These are phyloP conservation scores for Vaccinium darrowii DNA, from an alignment of 148 eudicot genomes.

Conservation along the genomic window DNA sequence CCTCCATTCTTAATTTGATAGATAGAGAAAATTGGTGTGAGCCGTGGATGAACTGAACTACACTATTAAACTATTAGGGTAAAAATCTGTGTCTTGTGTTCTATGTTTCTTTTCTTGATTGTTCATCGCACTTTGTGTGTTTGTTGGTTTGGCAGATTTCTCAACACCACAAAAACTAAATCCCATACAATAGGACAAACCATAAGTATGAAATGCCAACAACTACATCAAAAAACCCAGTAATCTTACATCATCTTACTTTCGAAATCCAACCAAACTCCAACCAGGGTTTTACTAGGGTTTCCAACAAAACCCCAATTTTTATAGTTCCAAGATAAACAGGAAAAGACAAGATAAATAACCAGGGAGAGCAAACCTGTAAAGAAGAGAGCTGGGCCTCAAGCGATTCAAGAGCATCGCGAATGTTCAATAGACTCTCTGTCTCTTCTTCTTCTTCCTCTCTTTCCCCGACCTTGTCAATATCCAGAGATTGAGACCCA, in stretches of 20 bases:
- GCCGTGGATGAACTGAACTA: neutral
- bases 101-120: neutral
- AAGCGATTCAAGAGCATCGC: slow-evolving; percentile 75
- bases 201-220: neutral
- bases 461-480: neutral
- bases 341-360: neutral
- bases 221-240: neutral
- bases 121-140: neutral
- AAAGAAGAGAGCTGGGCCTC: slow-evolving; percentile 75
- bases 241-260: neutral
- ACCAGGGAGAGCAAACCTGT: slow-evolving; percentile 44
- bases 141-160: neutral
- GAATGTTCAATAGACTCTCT: slow-evolving; percentile 63
- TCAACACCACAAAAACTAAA: neutral
- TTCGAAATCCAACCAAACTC: neutral
- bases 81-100: neutral
- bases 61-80: neutral
- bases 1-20: neutral
- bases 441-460: slow-evolving; percentile 7
- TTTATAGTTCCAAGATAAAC: neutral
- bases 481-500: slow-evolving; percentile 3
- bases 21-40: neutral
- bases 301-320: neutral
- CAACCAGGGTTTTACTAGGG: neutral
- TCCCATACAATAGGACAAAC: no score